Base-by-base conservation (phyloP, 345 rosid genomes). In the Pugionium cornutum region DNA sequence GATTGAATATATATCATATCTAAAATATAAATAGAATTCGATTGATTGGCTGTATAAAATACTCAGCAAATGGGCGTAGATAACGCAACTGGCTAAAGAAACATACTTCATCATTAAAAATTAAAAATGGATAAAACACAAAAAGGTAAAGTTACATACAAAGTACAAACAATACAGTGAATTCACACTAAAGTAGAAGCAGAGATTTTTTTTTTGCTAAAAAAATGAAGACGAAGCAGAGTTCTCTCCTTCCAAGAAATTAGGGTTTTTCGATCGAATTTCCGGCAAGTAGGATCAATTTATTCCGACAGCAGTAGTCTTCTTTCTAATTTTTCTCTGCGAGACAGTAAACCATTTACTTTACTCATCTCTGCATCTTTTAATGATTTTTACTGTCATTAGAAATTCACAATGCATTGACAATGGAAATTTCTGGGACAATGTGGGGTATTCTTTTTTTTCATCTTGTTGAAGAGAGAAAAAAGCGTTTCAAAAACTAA, bases 221-320 rank as follows among this genome's bases (percentile, higher is more conserved):
- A 18, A 18, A 9, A 60, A 63, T 59, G 46, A 53, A 46, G 68
- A 45, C 45, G 47, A 53, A 37, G 47, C 5, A 61, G 35, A 9
- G 4, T 39, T 47, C 8, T 47, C 40, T 45, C 32, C 39, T 67
- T 67, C 54, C 77, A 26, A 60, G 52, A 41, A 74, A 61, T 53
- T 54, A 61, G 64, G 68, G 42, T 41, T 58, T 53, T 63, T 48
- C 53, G 52, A 74, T 61, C 59, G 58, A 74, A 66, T 53, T 67
- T 53, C 58, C 68, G 68, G 77, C 68, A 31, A 40, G 41, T 53
- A 5, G 64, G 11, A 33, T 53, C 64, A 53, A 3, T 67, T 46
- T 54, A 64, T 73, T 26, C 76, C 62, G 67, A 53, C 61, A 72
- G 28, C 10, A 37, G 39, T 58, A 2, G 9, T 58, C 64, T 55